Evolutionary conservation across 2,329 filamentous ascomycete genomes (phyloP).

Genomic region (Remersonia thermophila): DNA sequence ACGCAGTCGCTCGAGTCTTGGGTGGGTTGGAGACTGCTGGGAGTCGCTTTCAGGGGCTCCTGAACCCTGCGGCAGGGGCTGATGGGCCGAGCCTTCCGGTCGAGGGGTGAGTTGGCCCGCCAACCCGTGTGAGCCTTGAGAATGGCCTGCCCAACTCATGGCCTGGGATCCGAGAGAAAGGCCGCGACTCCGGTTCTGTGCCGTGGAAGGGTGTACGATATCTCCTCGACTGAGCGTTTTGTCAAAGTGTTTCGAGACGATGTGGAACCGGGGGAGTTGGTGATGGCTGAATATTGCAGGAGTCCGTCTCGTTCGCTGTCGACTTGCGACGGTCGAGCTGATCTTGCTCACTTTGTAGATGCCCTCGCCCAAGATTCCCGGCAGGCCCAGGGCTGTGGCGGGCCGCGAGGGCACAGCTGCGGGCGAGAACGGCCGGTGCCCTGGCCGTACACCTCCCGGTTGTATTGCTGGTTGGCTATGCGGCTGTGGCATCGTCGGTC

Average conservation of each 20-base stretch:
- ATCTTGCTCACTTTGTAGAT: constrained; percentile 17
- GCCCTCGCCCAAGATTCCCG: constrained; percentile 13
- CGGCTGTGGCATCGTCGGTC: no score
- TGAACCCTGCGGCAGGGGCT: not conserved
- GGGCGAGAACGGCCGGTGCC: constrained; percentile 6
- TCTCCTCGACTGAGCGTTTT: constrained; percentile 7
- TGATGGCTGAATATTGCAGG: constrained; percentile 1
- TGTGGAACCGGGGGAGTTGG: constrained; percentile 3
- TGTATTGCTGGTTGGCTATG: constrained; percentile 8
- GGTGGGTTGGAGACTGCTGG: not conserved
- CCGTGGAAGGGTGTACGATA: constrained; percentile 1
- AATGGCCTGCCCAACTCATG: no score
- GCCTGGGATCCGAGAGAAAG: not conserved
- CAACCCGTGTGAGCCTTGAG: no score
- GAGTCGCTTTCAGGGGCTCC: not conserved
- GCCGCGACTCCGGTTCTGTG: not conserved
- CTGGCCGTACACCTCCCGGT: not conserved
- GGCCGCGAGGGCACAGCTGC: constrained; percentile 6
- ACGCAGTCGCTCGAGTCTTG: not conserved
- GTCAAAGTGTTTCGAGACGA: constrained; percentile 11
- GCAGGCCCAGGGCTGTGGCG: constrained; percentile 11
- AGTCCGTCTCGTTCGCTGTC: constrained; percentile 6
- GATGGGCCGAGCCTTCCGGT: not conserved
- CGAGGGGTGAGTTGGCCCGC: not conserved
- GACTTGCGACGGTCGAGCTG: constrained; percentile 4